phyloP scores from a whole-genome alignment of 2,329 filamentous ascomycete genomes.

The Colletotrichum lindemuthianum region DNA sequence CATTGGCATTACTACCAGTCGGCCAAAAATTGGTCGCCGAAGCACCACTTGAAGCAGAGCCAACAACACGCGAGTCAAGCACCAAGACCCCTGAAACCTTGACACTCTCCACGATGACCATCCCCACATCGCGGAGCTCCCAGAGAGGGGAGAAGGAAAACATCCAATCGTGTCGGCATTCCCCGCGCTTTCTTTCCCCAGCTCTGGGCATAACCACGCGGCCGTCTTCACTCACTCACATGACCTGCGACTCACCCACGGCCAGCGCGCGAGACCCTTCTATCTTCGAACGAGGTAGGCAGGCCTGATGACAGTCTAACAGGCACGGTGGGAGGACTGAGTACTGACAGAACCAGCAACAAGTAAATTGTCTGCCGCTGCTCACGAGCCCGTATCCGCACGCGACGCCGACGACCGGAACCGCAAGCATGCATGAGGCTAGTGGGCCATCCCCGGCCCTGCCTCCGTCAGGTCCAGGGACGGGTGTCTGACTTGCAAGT shows the following conservation, averaged over 20 bases:
- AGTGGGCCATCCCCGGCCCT: conserved; percentile 26
- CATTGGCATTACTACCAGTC: conserved; percentile 19
- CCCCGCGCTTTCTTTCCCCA: conserved; percentile 26
- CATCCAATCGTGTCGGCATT: not conserved
- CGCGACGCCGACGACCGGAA: conserved; percentile 17
- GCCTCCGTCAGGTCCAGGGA: conserved; percentile 45
- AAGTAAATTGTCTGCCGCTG: conserved; percentile 24
- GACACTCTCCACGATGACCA: not conserved
- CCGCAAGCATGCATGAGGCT: conserved; percentile 34
- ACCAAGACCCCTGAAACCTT: conserved; percentile 1
- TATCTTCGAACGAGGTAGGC: not conserved
- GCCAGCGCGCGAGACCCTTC: not conserved
- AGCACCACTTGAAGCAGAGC: not conserved
- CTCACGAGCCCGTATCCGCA: conserved; percentile 18
- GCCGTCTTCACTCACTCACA: conserved; percentile 3
- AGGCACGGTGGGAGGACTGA: not conserved
- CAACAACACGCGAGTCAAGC: conserved; percentile 6
- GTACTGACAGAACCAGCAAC: not conserved
- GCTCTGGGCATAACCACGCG: conserved; percentile 16
- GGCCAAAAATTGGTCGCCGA: not conserved
- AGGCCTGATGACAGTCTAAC: not conserved
- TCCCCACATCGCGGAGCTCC: conserved; percentile 29
- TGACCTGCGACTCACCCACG: not conserved
- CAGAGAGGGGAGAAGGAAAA: conserved; percentile 7
- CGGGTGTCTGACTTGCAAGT: conserved; percentile 60